Evolutionary conservation across 139 green algal species (phyloP).

Genomic region (Chlamydomonas applanata): DNA sequence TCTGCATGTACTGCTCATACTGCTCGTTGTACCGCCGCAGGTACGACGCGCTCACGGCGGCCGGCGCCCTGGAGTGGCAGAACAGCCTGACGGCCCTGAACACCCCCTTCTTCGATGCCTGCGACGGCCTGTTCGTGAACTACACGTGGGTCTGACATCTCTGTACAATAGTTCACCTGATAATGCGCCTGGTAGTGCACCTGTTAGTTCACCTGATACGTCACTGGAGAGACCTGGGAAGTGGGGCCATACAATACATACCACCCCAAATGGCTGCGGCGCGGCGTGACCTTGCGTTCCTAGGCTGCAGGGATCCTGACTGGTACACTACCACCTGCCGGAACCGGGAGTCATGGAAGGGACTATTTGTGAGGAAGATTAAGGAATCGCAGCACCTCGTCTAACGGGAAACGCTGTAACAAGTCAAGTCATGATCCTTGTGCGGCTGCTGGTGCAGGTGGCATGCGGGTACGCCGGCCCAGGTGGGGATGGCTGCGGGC

Average conservation of each 20-base stretch:
- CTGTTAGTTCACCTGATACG: too few relatives aligned
- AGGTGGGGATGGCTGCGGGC: slow-evolving; percentile 33
- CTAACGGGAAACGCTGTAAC: too few relatives aligned
- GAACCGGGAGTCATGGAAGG: too few relatives aligned
- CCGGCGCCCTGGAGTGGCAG: slow-evolving; percentile 81
- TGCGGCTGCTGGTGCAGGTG: slow-evolving; percentile 7
- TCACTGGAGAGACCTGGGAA: too few relatives aligned
- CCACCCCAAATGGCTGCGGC: too few relatives aligned
- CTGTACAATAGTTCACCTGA: too few relatives aligned
- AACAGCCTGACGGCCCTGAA: slow-evolving; percentile 71
- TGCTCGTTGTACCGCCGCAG: slow-evolving; percentile 39
- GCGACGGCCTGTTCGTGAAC: slow-evolving; percentile 79
- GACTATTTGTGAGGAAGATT: too few relatives aligned
- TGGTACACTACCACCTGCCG: too few relatives aligned
- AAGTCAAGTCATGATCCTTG: neutral
- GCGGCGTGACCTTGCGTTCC: too few relatives aligned
- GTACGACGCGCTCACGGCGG: slow-evolving; percentile 83
- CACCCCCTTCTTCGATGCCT: slow-evolving; percentile 59
- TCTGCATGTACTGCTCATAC: neutral
- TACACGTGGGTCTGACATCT: slow-evolving; percentile 43
- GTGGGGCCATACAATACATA: too few relatives aligned
- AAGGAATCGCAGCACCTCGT: neutral
- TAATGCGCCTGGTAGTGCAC: too few relatives aligned
- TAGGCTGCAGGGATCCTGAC: too few relatives aligned
- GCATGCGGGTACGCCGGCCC: slow-evolving; percentile 13